Base-by-base conservation (phyloP, 169 alveolate genomes). In the Babesia bigemina region DNA sequence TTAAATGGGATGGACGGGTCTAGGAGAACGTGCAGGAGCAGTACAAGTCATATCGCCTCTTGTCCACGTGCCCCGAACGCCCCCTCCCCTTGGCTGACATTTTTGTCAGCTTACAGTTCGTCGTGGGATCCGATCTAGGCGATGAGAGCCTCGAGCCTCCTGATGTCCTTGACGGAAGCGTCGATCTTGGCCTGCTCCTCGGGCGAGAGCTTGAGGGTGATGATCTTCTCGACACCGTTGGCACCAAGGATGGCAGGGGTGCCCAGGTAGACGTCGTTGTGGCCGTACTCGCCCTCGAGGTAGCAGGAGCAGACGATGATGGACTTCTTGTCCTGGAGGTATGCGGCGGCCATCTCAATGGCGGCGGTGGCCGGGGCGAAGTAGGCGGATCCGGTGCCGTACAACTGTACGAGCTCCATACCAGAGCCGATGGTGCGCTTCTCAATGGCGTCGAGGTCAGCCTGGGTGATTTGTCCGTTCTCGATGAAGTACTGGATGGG, bases 191-290 rank as follows among this genome's bases (percentile, higher is more conserved):
- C 81, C 58, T 91, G 78, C 70, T 93, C 97, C 21, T 82, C 85
- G 33, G 79, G 87, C 24, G 63, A 67, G 29, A 93, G 79, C 33
- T 93, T 81, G 49, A 92, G 87, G 45, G 69, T 78, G 44, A 93
- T 70, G 50, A 93, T 90, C 49, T 88, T 88, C 70, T 92, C 95
- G 49, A 93, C 84, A 28, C 97, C 97, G 63, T 81, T 65, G 55
- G 88, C 92, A 16, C 96, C 96, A 67, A 93, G 70, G 44, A 93
- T 85, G 44, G 90, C 90, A 22, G 95, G 97, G 22, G 94, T 92
- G 14, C 97, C 96, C 47, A 90, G 90, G 66, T 83, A 91, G 21
- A 93, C 72, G 39, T 90, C 93, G 19, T 63, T 87, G 81, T 89
- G 90, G 14, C 93, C 95, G 62, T 92, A 93, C 82, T 93, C 92